A percentile compares a stretch with the other conserved stretches of the same genome.
These are phyloP conservation scores for Euphorbia tirucalli DNA, from an alignment of 345 rosid species.

Conservation along the genomic window DNA sequence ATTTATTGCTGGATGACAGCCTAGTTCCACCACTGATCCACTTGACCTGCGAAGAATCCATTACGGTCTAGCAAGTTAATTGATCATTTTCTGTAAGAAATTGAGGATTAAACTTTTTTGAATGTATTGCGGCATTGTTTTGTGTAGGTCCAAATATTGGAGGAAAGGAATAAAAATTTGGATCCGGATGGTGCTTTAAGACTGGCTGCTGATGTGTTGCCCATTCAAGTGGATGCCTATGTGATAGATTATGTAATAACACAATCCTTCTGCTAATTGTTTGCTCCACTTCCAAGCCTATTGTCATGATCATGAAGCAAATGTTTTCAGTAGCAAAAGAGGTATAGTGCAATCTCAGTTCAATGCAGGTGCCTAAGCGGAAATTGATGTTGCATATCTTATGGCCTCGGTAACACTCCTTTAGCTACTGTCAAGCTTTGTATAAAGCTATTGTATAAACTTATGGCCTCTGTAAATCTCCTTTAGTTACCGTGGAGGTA, in stretches of 20 bases:
- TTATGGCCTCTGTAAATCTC: no score
- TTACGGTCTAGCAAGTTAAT: conserved; percentile 76
- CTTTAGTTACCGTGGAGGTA: no score
- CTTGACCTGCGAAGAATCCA: conserved; percentile 91
- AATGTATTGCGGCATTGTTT: conserved; percentile 17
- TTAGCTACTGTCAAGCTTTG: conserved; percentile 63
- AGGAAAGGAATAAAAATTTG: conserved; percentile 65
- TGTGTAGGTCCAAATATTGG: conserved; percentile 76
- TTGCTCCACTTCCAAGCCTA: neutral
- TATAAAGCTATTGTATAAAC: conserved; percentile 11
- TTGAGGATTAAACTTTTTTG: neutral
- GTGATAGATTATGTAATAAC: conserved; percentile 71
- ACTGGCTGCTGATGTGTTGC: conserved; percentile 77
- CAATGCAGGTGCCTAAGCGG: neutral
- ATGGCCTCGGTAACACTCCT: conserved; percentile 82
- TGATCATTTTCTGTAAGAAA: conserved; percentile 10
- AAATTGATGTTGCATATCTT: conserved; percentile 36
- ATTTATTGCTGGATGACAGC: conserved; percentile 98
- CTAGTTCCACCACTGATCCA: conserved; percentile 87
- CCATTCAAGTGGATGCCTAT: conserved; percentile 51
- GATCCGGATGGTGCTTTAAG: conserved; percentile 56
- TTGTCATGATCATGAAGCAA: neutral
- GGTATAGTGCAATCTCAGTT: no score
- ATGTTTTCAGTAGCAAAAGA: no score
- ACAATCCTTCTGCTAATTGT: conserved; percentile 3